Base-by-base conservation (phyloP, 2,329 filamentous ascomycete genomes). In the Macrophomina pseudophaseolina region DNA sequence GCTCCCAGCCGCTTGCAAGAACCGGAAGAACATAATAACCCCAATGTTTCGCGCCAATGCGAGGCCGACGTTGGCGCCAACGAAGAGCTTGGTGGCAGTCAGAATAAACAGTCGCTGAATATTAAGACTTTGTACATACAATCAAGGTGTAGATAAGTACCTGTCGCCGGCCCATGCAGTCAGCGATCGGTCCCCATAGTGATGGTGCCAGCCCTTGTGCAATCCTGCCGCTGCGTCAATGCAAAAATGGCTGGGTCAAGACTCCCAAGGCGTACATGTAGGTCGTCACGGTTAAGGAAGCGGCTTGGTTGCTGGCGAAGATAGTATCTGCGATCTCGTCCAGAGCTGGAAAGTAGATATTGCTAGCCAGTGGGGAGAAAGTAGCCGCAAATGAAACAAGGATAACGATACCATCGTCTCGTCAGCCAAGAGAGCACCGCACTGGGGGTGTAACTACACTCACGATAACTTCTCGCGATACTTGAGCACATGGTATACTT, bases 191-290 rank as follows among this genome's bases (percentile, higher is more conserved):
- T 2, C 62, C 62, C 76, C 76, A 80, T 23, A 84, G 56, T 23
- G 72, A 80, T 0, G 82, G 82, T 3, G 80, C 75, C 1, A 83
- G 65, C 0, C 77, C 82, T 70, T 83, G 80, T 64, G 82, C 78
- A 30, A 83, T 75, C 28, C 83, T 73, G 67, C 83, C 83, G 18
- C 18, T 8, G 14, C 1, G 28, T 5, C 4, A 14, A 33, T 59
- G 53, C 16, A 42, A 4, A 30, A 4, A 9, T 4, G 9, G 16
- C 5, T 33, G 5, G n/a, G 1, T 23, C n/a, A 5, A 14, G 30
- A 28, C 7, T 9, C 28, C 18, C 3, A 2, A 6, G 9, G n/a
- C 59, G 46, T 11, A 64, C 63, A 65, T 65, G 42, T 65, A 65
- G 12, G 53, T 48, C 1, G 63, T 65, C 11, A 65, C 23, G 16